Base-by-base conservation (phyloP, 2,329 filamentous ascomycete genomes). In the Epichloe sibirici region DNA sequence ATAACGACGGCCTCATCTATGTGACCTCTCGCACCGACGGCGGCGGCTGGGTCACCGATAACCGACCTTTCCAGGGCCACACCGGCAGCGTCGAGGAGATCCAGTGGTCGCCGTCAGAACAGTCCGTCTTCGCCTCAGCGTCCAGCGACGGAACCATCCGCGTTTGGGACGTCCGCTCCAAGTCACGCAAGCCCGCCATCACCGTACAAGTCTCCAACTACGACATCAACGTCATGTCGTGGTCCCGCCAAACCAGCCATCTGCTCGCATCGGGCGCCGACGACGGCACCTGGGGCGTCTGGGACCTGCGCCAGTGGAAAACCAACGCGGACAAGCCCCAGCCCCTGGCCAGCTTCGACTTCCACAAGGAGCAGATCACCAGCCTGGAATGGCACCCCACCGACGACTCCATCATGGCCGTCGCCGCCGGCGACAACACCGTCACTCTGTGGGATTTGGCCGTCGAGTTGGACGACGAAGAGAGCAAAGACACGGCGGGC, bases 301-400 rank as follows among this genome's bases (percentile, higher is more conserved):
- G 93, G 93, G 93, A 98, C 68, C 73, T 98, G 63, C 81, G 93
- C 51, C 86, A 94, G 69, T 97, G 91, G 91, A 96, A 95, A 73
- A 68, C 66, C 53, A 66, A 73, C 35, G 71, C 72, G 6, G 71
- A 77, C 60, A 79, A 76, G 71, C 85, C 86, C 5, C 83, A 83
- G 47, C 87, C 93, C 1, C 87, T 97, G n/a, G 93, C 93, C 3
- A 86, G 85, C 61, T 98, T 97, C 72, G 78, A 83, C 63, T 97
- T 95, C 75, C 90, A 98, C 77, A 91, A 89, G 69, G 89, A 96
- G 69, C 93, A 95, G 61, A 89, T 98, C 62, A 98, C 93, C 6
- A 89, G 86, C 60, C 80, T 98, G 40, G 90, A 97, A 72, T 98
- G 93, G 91, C 91, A 97, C 69, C 91, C 93, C 2, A 91, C 88